phyloP scores from a whole-genome alignment of 768 basidiomycete species.

The Lentinus brumalis region DNA sequence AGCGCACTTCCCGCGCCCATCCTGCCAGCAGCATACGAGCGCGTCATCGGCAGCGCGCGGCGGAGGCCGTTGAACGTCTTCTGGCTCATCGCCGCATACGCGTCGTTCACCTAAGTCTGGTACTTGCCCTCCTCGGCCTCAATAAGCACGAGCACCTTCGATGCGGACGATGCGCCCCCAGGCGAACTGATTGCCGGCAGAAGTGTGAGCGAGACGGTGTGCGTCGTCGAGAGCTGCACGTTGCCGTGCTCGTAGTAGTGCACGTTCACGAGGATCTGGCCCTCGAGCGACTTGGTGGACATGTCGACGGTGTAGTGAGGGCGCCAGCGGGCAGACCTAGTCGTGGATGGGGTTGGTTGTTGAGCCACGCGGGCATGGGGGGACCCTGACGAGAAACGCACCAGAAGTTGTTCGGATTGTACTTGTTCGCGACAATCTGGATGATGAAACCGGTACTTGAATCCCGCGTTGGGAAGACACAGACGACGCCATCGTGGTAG shows the following conservation, averaged over 20 bases:
- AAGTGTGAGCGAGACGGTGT: conserved; percentile 64
- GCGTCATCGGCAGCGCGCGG: conserved; percentile 87
- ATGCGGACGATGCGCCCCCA: conserved; percentile 53
- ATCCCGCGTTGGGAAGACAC: conserved; percentile 63
- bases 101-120: conserved; percentile 76
- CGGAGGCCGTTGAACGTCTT: conserved; percentile 92
- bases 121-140: conserved; percentile 80
- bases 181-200: conserved; percentile 59
- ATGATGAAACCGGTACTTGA: conserved; percentile 56
- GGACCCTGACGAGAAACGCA: conserved; percentile 36
- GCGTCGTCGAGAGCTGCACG: conserved; percentile 84
- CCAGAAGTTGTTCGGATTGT: conserved; percentile 95
- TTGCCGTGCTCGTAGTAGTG: conserved; percentile 99
- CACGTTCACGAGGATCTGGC: conserved; percentile 78
- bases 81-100: conserved; percentile 89
- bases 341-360: background rate
- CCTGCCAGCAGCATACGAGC: too few species aligned
- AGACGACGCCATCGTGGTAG: conserved; percentile 75
- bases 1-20: too few species aligned
- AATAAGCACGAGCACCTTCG: conserved; percentile 79
- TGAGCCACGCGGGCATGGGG: background rate
- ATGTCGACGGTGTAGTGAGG: conserved; percentile 81
- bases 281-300: conserved; percentile 60
- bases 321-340: conserved; percentile 94
- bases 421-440: conserved; percentile 93